Evolutionary conservation across 495 filamentous ascomycete species (phyloP).

Genomic region (Penicillium paradoxum): DNA sequence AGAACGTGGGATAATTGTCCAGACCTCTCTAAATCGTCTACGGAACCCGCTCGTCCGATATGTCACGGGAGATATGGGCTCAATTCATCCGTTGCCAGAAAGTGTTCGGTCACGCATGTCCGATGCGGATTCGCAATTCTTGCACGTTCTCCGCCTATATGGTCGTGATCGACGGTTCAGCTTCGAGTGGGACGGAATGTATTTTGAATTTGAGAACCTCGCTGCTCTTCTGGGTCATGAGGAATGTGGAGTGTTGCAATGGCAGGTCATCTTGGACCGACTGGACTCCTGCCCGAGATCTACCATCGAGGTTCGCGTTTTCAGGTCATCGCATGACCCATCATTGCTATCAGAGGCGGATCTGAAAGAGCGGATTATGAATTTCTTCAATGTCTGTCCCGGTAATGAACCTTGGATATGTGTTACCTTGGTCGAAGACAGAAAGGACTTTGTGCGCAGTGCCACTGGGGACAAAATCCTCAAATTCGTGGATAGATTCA

Average conservation of each 20-base stretch:
- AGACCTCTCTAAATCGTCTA: slow-evolving; percentile 33
- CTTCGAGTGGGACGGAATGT: slow-evolving; percentile 30
- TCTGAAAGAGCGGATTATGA: neutral
- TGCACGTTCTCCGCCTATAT: slow-evolving; percentile 21
- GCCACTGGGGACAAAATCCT: neutral
- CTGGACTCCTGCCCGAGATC: slow-evolving; percentile 6
- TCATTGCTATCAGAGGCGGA: neutral
- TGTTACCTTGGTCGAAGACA: neutral
- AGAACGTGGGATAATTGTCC: slow-evolving; percentile 26
- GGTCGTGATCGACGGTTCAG: slow-evolving; percentile 33
- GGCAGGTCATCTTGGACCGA: slow-evolving; percentile 29
- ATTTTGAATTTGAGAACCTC: slow-evolving; percentile 26
- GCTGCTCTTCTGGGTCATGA: slow-evolving; percentile 10
- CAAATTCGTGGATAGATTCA: neutral
- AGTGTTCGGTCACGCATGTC: neutral
- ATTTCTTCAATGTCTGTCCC: neutral
- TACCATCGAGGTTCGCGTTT: slow-evolving; percentile 7
- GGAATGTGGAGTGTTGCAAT: slow-evolving; percentile 28
- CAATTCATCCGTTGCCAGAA: slow-evolving; percentile 24
- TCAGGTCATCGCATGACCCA: neutral
- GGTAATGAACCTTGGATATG: neutral
- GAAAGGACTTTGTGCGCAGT: neutral
- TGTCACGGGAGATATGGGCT: slow-evolving; percentile 33
- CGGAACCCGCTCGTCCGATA: slow-evolving; percentile 39
- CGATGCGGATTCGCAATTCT: neutral